Evolutionary conservation across 768 basidiomycete genomes (phyloP).

Genomic region (Baorangia bicolor): DNA sequence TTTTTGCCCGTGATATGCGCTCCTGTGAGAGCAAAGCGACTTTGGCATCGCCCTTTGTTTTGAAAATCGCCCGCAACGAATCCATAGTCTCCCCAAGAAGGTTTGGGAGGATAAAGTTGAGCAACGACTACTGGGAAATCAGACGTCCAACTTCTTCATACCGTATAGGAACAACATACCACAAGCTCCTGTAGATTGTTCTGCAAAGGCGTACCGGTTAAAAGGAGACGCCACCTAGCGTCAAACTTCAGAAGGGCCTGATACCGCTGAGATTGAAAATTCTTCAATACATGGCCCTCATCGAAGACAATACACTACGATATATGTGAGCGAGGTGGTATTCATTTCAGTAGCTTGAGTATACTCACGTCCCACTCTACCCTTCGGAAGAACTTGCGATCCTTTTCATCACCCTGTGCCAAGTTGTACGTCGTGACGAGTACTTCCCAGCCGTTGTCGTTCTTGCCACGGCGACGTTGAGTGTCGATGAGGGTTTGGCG

Average conservation of each 20-base stretch:
- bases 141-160: conserved; percentile 9
- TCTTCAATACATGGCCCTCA: conserved; percentile 97
- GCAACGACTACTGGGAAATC: conserved; percentile 65
- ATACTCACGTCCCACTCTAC: conserved; percentile 87
- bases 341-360: background rate
- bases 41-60: conserved; percentile 90
- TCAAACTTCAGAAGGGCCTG: conserved; percentile 81
- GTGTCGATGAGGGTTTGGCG: conserved; percentile 71
- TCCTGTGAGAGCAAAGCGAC: conserved; percentile 87
- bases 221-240: conserved; percentile 84
- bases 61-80: conserved; percentile 91
- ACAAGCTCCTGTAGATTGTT: conserved; percentile 90
- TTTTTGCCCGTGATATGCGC: conserved; percentile 92
- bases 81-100: conserved; percentile 79
- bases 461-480: conserved; percentile 45
- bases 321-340: background rate
- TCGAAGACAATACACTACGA: conserved; percentile 89
- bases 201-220: conserved; percentile 95
- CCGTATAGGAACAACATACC: conserved; percentile 43
- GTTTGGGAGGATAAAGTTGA: conserved; percentile 96
- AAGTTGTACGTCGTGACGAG: conserved; percentile 95
- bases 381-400: conserved; percentile 90
- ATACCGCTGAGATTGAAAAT: conserved; percentile 96
- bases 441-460: conserved; percentile 79
- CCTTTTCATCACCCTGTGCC: conserved; percentile 81